Evolutionary conservation across 768 basidiomycete genomes (phyloP).

Genomic region (Sistotremastrum niveocremeum): DNA sequence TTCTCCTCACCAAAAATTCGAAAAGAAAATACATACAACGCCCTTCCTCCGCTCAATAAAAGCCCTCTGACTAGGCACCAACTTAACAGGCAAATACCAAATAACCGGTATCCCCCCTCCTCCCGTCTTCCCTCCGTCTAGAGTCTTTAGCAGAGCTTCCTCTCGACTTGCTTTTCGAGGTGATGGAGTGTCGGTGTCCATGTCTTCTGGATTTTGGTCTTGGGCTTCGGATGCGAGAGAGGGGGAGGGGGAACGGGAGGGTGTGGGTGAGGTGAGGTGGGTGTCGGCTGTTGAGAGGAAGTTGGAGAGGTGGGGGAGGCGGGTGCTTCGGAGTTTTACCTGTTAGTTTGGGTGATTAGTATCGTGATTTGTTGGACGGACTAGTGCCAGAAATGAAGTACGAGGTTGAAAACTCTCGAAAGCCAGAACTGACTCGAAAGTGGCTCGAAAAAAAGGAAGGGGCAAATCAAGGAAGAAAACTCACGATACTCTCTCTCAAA

Average conservation of each 20-base stretch:
- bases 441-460: too few species aligned
- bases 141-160: too few species aligned
- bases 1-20: not conserved
- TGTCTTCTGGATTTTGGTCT: not conserved
- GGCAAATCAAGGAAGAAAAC: constrained; percentile 16
- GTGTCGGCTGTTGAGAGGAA: constrained; percentile 65
- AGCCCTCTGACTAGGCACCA: constrained; percentile 55
- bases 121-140: too few species aligned
- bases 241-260: constrained; percentile 31
- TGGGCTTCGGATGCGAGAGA: constrained; percentile 40
- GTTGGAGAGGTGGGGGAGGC: constrained; percentile 59
- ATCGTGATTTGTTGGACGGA: not conserved
- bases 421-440: constrained; percentile 3
- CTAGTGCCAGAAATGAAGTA: not conserved
- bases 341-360: constrained; percentile 14
- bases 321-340: constrained; percentile 62
- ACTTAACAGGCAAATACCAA: constrained; percentile 60
- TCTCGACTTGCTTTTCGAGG: not conserved
- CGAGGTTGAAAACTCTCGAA: not conserved
- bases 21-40: constrained; percentile 24
- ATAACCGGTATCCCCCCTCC: constrained; percentile 57
- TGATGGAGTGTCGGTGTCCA: not conserved
- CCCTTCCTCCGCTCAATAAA: constrained; percentile 49
- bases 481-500: constrained; percentile 66
- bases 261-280: constrained; percentile 29